Conservation (phyloP, 1,284 basidiomycete genomes). For the Ganoderma sinense region DNA sequence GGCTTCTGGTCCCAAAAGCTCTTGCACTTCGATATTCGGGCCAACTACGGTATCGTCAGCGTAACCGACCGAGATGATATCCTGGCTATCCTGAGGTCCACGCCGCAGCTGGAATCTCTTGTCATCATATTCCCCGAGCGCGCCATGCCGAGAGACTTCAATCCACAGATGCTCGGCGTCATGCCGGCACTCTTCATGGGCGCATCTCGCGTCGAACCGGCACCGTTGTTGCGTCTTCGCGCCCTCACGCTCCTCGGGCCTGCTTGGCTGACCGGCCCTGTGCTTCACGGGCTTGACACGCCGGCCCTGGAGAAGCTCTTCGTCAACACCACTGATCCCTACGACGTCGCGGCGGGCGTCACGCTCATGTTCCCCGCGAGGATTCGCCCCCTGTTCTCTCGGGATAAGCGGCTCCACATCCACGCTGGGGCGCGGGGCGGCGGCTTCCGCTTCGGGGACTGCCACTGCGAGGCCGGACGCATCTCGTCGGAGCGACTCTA, state of each 20-base stretch:
- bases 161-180: background rate
- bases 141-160: background rate
- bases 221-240: background rate
- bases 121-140: background rate
- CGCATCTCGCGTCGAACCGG: background rate
- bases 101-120: background rate
- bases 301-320: background rate
- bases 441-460: background rate
- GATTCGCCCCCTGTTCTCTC: background rate
- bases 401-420: background rate
- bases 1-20: background rate
- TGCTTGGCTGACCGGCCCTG: background rate
- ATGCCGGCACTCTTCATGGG: background rate
- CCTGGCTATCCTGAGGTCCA: background rate
- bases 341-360: background rate
- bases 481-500: background rate
- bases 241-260: background rate
- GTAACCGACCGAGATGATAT: background rate
- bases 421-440: background rate
- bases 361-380: background rate
- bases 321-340: background rate
- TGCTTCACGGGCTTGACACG: background rate
- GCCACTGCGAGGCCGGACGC: background rate
- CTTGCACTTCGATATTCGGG: background rate
- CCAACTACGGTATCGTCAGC: background rate